Base-by-base conservation (phyloP, 345 rosid species). In the Aquilaria yunnanensis region DNA sequence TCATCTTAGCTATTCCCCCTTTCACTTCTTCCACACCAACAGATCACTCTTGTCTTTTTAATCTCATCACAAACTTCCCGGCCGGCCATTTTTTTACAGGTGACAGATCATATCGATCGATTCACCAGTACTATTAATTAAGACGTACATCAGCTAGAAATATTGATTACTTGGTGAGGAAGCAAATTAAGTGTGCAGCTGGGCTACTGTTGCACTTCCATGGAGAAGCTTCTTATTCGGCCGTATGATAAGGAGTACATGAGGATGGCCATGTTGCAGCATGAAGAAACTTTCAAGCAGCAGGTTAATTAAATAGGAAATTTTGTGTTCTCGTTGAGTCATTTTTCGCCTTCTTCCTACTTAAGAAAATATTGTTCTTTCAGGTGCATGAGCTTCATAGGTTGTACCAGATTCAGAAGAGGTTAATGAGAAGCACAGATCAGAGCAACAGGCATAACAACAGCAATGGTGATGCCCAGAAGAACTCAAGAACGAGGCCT, bases 251-350 rank as follows among this genome's bases (percentile, higher is more conserved):
- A 81, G 81, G 94, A 90, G 65, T 76, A 54, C 83, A 86, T 94
- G 99, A 90, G 80, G 80, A 71, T 82, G 92, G 96, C 92, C 70
- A 94, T 94, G 82, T 73, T 94, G 51, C 86, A 86, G 74, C 99
- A 94, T 63, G 99, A 94, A 80, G 84, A 94, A 83, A 94, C 96
- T 47, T 94, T 94, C 82, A 94, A 80, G 80, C 79, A 88, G 65
- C 99, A 94, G 99, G 99, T 46, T 51, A 12, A 3, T 64, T 9
- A 8, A 37, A 5, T 37, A 37, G 43, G 23, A 23, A 23, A 23
- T 0, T 23, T 23, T 37, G 43, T 37, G 1, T 32, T 31, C 13
- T 32, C 29, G 12, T 14, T 67, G 34, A 41, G 11, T 2, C 16
- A 16, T 2, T 31, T 6, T 16, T 56, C 2, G 37, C 16, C 41